phyloP scores from a whole-genome alignment of 140 eudicot genomes.

The Anethum foeniculum region DNA sequence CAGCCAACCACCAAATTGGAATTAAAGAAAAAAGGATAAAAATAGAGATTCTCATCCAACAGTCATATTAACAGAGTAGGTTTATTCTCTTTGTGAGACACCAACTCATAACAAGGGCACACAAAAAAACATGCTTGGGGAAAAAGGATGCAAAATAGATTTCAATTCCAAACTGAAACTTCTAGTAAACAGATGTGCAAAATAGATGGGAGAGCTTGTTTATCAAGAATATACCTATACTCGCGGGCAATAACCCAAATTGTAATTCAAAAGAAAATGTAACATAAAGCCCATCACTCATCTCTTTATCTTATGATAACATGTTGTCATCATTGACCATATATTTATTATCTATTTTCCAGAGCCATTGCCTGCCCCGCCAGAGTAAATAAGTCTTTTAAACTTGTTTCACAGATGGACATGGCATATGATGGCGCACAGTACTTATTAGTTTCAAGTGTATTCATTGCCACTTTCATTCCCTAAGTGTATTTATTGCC shows the following conservation, averaged over 20 bases:
- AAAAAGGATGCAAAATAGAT: neutral
- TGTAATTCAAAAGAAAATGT: neutral
- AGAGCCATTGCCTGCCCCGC: neutral
- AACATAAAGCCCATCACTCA: neutral
- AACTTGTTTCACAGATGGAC: neutral
- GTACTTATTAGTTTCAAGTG: neutral
- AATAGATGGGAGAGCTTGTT: neutral
- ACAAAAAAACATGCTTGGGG: neutral
- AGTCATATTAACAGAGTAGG: neutral
- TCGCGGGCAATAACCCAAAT: too few relatives aligned
- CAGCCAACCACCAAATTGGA: neutral
- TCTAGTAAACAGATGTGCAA: neutral
- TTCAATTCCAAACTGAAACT: neutral
- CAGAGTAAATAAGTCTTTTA: neutral
- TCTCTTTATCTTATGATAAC: neutral
- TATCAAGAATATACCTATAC: neutral
- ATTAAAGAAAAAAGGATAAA: neutral
- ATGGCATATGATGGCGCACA: neutral
- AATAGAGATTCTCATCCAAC: neutral
- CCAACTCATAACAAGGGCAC: neutral
- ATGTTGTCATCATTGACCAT: neutral
- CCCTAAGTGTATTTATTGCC: too few relatives aligned
- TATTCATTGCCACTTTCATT: too few relatives aligned
- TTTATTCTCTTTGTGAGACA: neutral
- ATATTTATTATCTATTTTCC: neutral